Conservation (phyloP, 345 rosid species). For the Hibiscus mutabilis region DNA sequence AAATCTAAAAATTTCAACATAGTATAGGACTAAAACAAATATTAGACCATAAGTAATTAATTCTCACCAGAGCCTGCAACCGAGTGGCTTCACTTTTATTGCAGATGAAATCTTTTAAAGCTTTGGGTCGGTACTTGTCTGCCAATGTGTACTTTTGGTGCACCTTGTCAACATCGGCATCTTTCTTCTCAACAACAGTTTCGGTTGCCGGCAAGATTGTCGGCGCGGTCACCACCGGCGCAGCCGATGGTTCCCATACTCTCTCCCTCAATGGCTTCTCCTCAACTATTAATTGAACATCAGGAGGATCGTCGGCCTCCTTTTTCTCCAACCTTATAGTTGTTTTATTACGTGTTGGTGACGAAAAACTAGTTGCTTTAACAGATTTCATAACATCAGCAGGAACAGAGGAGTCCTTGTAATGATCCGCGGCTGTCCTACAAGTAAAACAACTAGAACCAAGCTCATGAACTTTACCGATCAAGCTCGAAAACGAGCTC, state of each 20-base stretch:
- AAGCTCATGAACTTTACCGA: constrained; percentile 29
- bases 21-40: not conserved
- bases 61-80: constrained; percentile 21
- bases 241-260: constrained; percentile 16
- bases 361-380: not conserved
- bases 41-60: not conserved
- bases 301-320: not conserved
- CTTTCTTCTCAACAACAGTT: not conserved
- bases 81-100: constrained; percentile 34
- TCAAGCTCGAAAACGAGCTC: constrained; percentile 25
- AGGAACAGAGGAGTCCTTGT: not conserved
- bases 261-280: constrained; percentile 79
- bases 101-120: constrained; percentile 49
- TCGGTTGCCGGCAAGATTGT: not conserved
- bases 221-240: not conserved
- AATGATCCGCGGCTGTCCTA: not conserved
- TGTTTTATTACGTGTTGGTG: not conserved
- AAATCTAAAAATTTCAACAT: too few species aligned
- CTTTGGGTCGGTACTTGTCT: constrained; percentile 39
- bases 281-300: not conserved
- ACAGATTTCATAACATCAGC: not conserved
- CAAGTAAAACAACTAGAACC: constrained; percentile 28
- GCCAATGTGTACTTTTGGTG: constrained; percentile 32
- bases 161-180: not conserved
- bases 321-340: not conserved